Percentiles rank a stretch among this genome's conserved stretches.
phyloP scores from a whole-genome alignment of 345 rosid species.

The Citrus sinensis region DVS_A1.0 CM039163.1:25971001-25971500 shows the following conservation, averaged over 20 bases:
- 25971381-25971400: constrained; percentile 55
- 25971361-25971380: constrained; percentile 24
- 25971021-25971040: neutral
- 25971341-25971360: too few relatives aligned
- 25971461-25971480: constrained; percentile 59
- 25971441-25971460: constrained; percentile 32
- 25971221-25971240: neutral
- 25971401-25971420: constrained; percentile 54
- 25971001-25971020: neutral
- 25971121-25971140: constrained; percentile 35
- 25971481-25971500: constrained; percentile 67
- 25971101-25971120: constrained; percentile 46
- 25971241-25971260: neutral
- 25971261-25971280: neutral
- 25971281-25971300: constrained; percentile 34
- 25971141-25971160: constrained; percentile 51
- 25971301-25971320: constrained; percentile 65
- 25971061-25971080: constrained; percentile 56
- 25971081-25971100: constrained; percentile 82
- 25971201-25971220: constrained; percentile 52
- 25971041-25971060: constrained; percentile 60
- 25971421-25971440: constrained; percentile 22
- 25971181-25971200: constrained; percentile 67
- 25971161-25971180: constrained; percentile 44
- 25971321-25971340: constrained; percentile 36